Base-by-base conservation (phyloP, 495 filamentous ascomycete species). In the Lasiosphaeria miniovina region DNA sequence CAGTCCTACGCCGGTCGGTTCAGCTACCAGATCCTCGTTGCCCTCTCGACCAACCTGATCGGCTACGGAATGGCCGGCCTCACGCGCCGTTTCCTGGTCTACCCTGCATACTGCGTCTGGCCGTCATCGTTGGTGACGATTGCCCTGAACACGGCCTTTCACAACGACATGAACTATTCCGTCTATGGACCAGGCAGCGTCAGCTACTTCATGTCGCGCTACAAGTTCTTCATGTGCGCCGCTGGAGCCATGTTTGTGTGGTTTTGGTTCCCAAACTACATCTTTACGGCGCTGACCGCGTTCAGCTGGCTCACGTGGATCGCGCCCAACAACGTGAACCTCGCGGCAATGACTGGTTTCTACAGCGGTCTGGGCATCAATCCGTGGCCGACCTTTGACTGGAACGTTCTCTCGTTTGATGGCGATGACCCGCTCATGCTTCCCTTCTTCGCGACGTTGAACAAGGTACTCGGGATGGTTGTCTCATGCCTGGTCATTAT, bases 1-100 rank as follows among this genome's bases (percentile, higher is more conserved):
- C 72, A 74, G 61, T 36, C 54, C 9, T 76, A 71, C 17, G 70
- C 74, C 0, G 68, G 69, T 33, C 56, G 66, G 38, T 68, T 74
- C 54, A 35, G 41, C 8, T 76, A 76, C 65, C 75, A 82, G 59
- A 71, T 83, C 4, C 54, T 73, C 4, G 63, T 76, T 36, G 72
- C 65, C 10, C 57, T 74, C 11, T 64, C 71, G 0, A 80, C 78
- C 7, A 77, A 80, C 60, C 61, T 80, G 33, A 71, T 80, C 17
- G 80, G 80, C 10, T 81, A 81, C 50, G 75, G 75, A 38, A 71
- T 81, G 52, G 77, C 80, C 11, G 80, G 80, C 3, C 71, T 86
- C 59, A 74, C 76, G 11, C 74, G 80, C 10, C 75, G 79, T 17
- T 86, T 82, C 75, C 72, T 86, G 17, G 82, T 86, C 40, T 75